Percentiles rank a stretch among this genome's conserved stretches.
phyloP scores from a whole-genome alignment of 257 asterid species.

The Prunella vulgaris region DNA sequence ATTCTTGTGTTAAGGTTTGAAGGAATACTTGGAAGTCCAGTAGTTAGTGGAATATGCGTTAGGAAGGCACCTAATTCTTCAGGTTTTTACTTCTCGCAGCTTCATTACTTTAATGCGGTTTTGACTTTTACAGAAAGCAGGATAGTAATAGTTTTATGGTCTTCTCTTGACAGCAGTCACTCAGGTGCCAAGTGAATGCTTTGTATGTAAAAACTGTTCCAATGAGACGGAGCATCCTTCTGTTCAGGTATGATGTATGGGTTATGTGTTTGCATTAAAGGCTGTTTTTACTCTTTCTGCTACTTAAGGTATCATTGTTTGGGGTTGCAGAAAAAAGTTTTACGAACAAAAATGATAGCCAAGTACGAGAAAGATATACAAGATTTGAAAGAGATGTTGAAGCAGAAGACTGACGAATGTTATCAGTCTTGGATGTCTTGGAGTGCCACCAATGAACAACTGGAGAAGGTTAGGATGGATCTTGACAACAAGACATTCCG shows the following conservation, averaged over 20 bases:
- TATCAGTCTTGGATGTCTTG: constrained; percentile 98
- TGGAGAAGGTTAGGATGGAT: constrained; percentile 79
- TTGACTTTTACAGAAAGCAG: background rate
- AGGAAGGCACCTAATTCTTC: constrained; percentile 46
- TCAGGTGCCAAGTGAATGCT: constrained; percentile 32
- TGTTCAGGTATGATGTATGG: constrained; percentile 54
- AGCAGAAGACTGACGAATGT: constrained; percentile 85
- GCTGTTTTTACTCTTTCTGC: constrained; percentile 2
- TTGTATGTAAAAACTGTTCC: constrained; percentile 67
- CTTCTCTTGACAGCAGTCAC: constrained; percentile 41
- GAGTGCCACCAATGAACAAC: constrained; percentile 76
- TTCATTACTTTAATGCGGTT: background rate
- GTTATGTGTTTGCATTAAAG: background rate
- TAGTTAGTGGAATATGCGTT: constrained; percentile 86
- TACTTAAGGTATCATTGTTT: constrained; percentile 9
- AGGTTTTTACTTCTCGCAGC: constrained; percentile 35
- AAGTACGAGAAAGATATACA: constrained; percentile 77
- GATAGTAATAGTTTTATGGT: background rate
- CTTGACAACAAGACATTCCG: constrained; percentile 77
- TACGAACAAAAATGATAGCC: constrained; percentile 46
- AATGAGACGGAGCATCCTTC: constrained; percentile 61
- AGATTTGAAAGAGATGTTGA: constrained; percentile 61
- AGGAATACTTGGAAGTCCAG: constrained; percentile 74
- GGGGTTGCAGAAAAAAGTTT: constrained; percentile 54
- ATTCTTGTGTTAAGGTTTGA: constrained; percentile 63